Percentiles rank a stretch among this genome's conserved stretches.
phyloP scores from a whole-genome alignment of 768 basidiomycete species.

The Suillus clintonianus region DNA sequence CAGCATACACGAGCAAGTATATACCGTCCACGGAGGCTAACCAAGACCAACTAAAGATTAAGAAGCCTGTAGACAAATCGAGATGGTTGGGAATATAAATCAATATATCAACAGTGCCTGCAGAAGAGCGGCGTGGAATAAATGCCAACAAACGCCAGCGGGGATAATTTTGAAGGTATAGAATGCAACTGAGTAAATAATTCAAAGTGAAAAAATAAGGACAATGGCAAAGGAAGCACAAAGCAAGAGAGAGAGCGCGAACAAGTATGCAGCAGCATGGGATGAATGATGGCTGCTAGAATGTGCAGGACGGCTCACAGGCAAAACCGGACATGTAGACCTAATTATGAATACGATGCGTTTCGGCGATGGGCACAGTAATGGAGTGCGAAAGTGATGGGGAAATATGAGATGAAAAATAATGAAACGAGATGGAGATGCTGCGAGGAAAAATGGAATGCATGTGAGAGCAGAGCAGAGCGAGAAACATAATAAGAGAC shows the following conservation, averaged over 20 bases:
- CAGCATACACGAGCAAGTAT: slow-evolving; percentile 31
- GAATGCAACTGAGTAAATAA: slow-evolving; percentile 24
- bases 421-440: slow-evolving; percentile 28
- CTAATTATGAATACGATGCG: slow-evolving; percentile 34
- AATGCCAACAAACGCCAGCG: slow-evolving; percentile 24
- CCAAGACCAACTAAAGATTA: slow-evolving; percentile 23
- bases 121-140: slow-evolving; percentile 24
- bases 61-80: slow-evolving; percentile 26
- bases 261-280: slow-evolving; percentile 24
- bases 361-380: slow-evolving; percentile 20
- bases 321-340: slow-evolving; percentile 39
- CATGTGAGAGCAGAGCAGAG: slow-evolving; percentile 35
- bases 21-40: slow-evolving; percentile 22
- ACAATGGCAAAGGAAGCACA: slow-evolving; percentile 26
- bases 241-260: slow-evolving; percentile 9
- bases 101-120: slow-evolving; percentile 3
- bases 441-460: slow-evolving; percentile 16
- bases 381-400: background rate
- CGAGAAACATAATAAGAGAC: slow-evolving; percentile 35
- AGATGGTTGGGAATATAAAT: slow-evolving; percentile 6
- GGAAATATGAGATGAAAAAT: slow-evolving; percentile 13
- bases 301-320: slow-evolving; percentile 20
- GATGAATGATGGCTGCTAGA: slow-evolving; percentile 21
- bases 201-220: slow-evolving; percentile 16
- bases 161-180: slow-evolving; percentile 32